Evolutionary conservation across 805 yeast genomes (phyloP).

Genomic region (Barnettozyma pratensis): DNA sequence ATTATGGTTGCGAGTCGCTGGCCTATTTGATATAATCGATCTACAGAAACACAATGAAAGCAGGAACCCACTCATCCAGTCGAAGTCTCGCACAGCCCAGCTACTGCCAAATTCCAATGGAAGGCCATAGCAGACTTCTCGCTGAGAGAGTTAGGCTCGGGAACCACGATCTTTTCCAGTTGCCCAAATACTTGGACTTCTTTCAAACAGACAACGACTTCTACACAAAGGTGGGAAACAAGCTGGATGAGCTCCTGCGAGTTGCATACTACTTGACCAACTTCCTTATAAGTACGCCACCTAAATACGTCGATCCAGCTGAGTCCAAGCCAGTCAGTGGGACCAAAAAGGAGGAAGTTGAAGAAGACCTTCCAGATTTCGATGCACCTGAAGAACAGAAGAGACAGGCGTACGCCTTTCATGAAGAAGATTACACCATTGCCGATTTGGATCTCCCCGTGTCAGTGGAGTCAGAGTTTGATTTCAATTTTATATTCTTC

Average conservation of each 20-base stretch:
- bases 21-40: too few species aligned
- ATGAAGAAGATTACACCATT: slow-evolving; percentile 8
- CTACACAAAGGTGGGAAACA: slow-evolving; percentile 11
- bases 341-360: neutral
- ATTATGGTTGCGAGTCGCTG: too few species aligned
- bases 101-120: slow-evolving; percentile 4
- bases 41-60: too few species aligned
- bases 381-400: neutral
- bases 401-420: neutral
- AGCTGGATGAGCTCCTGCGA: slow-evolving; percentile 14
- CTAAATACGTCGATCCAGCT: slow-evolving; percentile 1
- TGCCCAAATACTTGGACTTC: slow-evolving; percentile 12
- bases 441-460: slow-evolving; percentile 11
- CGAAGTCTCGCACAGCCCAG: too few species aligned
- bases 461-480: slow-evolving; percentile 14
- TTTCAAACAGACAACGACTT: slow-evolving; percentile 8
- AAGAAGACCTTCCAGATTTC: slow-evolving; percentile 4
- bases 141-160: slow-evolving; percentile 6
- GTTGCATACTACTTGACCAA: slow-evolving; percentile 11
- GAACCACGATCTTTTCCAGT: slow-evolving; percentile 7
- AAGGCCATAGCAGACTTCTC: slow-evolving; percentile 4
- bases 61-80: too few species aligned
- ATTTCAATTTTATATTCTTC: slow-evolving; percentile 9
- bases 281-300: slow-evolving; percentile 14
- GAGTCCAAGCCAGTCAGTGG: neutral